A percentile compares a stretch with the other conserved stretches of the same genome.
phyloP scores from a whole-genome alignment of 1,139 yeast species.

The Candida sp. region DNA sequence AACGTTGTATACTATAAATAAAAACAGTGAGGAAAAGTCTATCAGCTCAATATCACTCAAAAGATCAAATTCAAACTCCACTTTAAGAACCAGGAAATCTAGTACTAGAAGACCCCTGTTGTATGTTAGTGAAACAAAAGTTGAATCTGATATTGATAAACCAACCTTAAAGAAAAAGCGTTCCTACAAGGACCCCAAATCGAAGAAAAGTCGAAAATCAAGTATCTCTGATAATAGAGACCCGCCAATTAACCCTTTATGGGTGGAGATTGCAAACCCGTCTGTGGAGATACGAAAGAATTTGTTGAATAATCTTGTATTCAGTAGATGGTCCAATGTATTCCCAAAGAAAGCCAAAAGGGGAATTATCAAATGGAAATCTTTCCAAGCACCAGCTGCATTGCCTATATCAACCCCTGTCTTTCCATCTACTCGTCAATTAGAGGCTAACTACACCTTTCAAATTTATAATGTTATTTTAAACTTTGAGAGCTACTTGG shows the following conservation, averaged over 20 bases:
- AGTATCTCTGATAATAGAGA: slow-evolving; percentile 1
- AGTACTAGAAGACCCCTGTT: not conserved
- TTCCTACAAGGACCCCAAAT: slow-evolving; percentile 2
- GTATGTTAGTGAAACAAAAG: not conserved
- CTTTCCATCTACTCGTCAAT: slow-evolving; percentile 69
- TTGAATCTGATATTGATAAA: slow-evolving; percentile 5
- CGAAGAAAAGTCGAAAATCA: slow-evolving; percentile 2
- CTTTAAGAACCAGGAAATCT: not conserved
- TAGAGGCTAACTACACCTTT: slow-evolving; percentile 58
- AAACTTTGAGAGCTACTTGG: slow-evolving; percentile 50
- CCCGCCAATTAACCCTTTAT: slow-evolving; percentile 32
- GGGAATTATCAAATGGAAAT: slow-evolving; percentile 83
- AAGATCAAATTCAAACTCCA: not conserved
- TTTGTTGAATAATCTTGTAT: slow-evolving; percentile 33
- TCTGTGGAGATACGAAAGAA: slow-evolving; percentile 55
- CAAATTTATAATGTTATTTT: slow-evolving; percentile 64
- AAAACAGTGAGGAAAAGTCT: slow-evolving; percentile 25
- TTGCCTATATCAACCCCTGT: slow-evolving; percentile 76
- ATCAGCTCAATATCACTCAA: slow-evolving; percentile 4
- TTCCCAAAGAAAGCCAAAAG: slow-evolving; percentile 70
- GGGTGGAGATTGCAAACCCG: slow-evolving; percentile 72
- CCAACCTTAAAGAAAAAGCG: slow-evolving; percentile 7
- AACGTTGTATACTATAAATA: slow-evolving; percentile 37
- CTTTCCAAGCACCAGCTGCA: slow-evolving; percentile 90
- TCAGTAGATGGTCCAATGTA: slow-evolving; percentile 80